Percentiles rank a stretch among this genome's conserved stretches.
Conservation (phyloP, 768 basidiomycete genomes). For the Leccinum boreale region DNA sequence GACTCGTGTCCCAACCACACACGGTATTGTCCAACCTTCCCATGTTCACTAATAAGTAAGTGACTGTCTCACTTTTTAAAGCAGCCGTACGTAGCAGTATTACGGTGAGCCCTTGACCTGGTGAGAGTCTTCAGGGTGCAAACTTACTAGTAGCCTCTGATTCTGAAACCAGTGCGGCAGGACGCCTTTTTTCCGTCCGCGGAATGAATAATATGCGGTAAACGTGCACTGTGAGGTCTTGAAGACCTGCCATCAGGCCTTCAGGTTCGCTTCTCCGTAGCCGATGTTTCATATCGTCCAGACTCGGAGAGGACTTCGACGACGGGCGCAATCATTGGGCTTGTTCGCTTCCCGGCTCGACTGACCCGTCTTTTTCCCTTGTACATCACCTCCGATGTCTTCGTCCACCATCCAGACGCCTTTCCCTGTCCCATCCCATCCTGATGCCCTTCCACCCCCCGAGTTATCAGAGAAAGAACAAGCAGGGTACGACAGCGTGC, state of each 20-base stretch:
- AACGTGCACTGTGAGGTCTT: no score
- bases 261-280: background rate
- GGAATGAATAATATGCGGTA: no score
- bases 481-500: constrained; percentile 49
- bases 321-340: background rate
- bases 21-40: no score
- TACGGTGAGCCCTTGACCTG: background rate
- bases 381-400: constrained; percentile 6
- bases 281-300: background rate
- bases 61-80: background rate
- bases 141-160: background rate
- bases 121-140: background rate
- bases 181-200: background rate
- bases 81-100: background rate
- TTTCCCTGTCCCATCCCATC: constrained; percentile 24
- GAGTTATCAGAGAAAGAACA: constrained; percentile 44
- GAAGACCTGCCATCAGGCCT: background rate
- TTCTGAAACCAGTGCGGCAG: background rate
- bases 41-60: no score
- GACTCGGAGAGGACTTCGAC: background rate
- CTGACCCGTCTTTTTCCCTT: background rate
- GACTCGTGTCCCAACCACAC: no score
- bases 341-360: background rate
- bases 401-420: constrained; percentile 14
- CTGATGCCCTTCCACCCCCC: constrained; percentile 31